These are phyloP conservation scores for Lactarius hengduanensis DNA, from an alignment of 768 basidiomycete genomes.

Conservation along the genomic window DNA sequence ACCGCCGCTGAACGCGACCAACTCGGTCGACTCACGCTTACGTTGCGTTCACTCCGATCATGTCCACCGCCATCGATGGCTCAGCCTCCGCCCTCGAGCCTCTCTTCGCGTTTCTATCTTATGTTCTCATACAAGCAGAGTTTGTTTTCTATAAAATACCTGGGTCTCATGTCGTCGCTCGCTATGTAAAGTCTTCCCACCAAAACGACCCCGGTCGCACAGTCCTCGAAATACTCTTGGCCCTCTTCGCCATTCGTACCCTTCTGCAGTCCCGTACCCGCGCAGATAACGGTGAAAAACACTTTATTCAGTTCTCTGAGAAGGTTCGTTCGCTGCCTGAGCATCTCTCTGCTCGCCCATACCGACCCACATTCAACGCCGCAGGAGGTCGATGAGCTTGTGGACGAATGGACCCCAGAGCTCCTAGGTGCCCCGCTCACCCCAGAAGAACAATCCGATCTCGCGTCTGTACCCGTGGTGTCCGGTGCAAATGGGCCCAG, in stretches of 20 bases:
- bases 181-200: slow-evolving; percentile 93
- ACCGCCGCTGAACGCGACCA: slow-evolving; percentile 9
- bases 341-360: neutral
- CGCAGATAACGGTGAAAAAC: slow-evolving; percentile 77
- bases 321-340: slow-evolving; percentile 55
- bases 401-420: slow-evolving; percentile 93
- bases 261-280: slow-evolving; percentile 88
- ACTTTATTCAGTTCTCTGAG: slow-evolving; percentile 88
- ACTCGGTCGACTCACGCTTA: slow-evolving; percentile 1
- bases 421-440: slow-evolving; percentile 67
- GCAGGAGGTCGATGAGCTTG: slow-evolving; percentile 95
- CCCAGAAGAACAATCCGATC: slow-evolving; percentile 59
- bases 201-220: slow-evolving; percentile 95
- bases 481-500: slow-evolving; percentile 79
- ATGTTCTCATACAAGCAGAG: slow-evolving; percentile 57
- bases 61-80: slow-evolving; percentile 38
- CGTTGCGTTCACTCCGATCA: neutral
- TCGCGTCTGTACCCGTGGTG: slow-evolving; percentile 75
- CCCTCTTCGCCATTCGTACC: slow-evolving; percentile 86
- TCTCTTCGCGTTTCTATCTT: slow-evolving; percentile 64
- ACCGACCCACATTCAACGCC: neutral
- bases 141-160: slow-evolving; percentile 71
- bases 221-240: slow-evolving; percentile 81
- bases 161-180: slow-evolving; percentile 78
- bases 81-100: slow-evolving; percentile 44